A percentile compares a stretch with the other conserved stretches of the same genome.
phyloP scores from a whole-genome alignment of 208 protist species.

The Leishmania amazonensis region DNA sequence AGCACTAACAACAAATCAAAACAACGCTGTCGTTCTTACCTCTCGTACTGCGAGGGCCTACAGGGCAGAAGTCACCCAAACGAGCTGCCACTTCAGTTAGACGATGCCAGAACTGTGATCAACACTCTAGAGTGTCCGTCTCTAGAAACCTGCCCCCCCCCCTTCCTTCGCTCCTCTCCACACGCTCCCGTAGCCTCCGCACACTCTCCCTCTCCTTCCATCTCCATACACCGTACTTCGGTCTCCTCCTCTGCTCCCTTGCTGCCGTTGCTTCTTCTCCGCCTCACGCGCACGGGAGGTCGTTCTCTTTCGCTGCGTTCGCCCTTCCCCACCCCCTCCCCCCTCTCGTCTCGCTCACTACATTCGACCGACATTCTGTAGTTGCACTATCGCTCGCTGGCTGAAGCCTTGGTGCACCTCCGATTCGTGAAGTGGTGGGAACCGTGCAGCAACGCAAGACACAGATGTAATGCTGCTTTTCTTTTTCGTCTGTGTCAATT shows the following conservation, averaged over 20 bases:
- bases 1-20: neutral
- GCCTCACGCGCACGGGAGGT: neutral
- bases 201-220: neutral
- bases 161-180: neutral
- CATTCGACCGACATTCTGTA: neutral
- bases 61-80: neutral
- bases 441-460: neutral
- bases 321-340: no score
- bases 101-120: neutral
- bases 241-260: neutral
- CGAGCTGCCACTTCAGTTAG: neutral
- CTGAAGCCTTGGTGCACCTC: neutral
- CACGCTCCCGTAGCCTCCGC: neutral
- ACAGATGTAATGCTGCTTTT: neutral
- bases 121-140: neutral
- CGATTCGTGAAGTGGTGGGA: neutral
- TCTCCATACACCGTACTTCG: neutral
- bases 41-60: neutral
- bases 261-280: neutral
- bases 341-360: neutral
- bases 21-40: neutral
- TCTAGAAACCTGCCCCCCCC: neutral
- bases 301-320: neutral
- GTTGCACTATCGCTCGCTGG: neutral
- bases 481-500: neutral